phyloP scores from a whole-genome alignment of 352 stramenopile genomes.

The Phytophthora ramorum region DNA sequence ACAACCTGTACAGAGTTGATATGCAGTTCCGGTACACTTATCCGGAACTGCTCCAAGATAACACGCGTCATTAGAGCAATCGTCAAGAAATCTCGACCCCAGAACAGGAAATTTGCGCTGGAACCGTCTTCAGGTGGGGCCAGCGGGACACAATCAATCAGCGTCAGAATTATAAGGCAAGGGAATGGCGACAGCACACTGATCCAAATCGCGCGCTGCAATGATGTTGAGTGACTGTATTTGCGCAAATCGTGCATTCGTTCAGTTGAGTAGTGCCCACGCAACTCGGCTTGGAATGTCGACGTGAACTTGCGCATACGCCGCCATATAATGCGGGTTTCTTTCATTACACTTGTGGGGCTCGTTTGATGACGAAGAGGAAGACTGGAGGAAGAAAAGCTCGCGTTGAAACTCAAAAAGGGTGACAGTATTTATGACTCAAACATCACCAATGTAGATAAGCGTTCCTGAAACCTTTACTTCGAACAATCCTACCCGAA shows the following conservation, averaged over 20 bases:
- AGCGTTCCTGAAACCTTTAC: not conserved
- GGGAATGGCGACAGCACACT: constrained; percentile 36
- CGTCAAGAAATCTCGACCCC: constrained; percentile 32
- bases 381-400: too few species aligned
- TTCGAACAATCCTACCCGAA: not conserved
- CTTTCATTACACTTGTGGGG: not conserved
- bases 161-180: constrained; percentile 31
- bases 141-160: constrained; percentile 37
- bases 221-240: constrained; percentile 11
- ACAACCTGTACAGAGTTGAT: constrained; percentile 18
- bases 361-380: too few species aligned
- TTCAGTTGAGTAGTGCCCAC: constrained; percentile 46
- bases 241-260: constrained; percentile 15
- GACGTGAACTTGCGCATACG: constrained; percentile 15
- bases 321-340: constrained; percentile 2
- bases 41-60: constrained; percentile 42
- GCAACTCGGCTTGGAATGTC: constrained; percentile 39
- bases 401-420: not conserved
- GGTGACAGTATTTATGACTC: not conserved
- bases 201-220: constrained; percentile 1
- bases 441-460: not conserved
- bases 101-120: constrained; percentile 46
- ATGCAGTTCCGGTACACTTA: constrained; percentile 9
- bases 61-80: constrained; percentile 38
- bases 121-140: constrained; percentile 22